Evolutionary conservation across 768 basidiomycete genomes (phyloP).

Genomic region (Mycena vulgaris): DNA sequence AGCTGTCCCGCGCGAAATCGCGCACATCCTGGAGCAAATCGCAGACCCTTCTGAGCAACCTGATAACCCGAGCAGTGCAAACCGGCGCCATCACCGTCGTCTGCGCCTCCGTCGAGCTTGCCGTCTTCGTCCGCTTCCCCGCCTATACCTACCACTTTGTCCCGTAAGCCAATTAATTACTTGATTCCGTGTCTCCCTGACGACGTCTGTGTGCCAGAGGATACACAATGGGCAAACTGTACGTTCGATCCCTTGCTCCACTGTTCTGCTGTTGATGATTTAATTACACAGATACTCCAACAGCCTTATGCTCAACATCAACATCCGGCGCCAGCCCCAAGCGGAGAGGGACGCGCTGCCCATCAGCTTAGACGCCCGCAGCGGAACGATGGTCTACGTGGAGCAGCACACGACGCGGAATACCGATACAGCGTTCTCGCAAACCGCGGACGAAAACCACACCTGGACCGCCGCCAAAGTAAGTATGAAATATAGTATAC

Average conservation of each 20-base stretch:
- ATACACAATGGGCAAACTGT: slow-evolving; percentile 5
- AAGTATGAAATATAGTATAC: no score
- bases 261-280: background rate
- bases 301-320: slow-evolving; percentile 1
- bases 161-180: background rate
- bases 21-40: slow-evolving; percentile 1
- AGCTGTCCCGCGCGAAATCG: background rate
- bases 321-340: background rate
- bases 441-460: no score
- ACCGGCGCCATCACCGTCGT: slow-evolving; percentile 1
- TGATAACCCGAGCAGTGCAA: background rate
- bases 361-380: background rate
- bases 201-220: background rate
- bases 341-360: background rate
- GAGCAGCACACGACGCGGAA: slow-evolving; percentile 27
- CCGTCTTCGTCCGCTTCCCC: background rate
- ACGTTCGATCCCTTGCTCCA: background rate
- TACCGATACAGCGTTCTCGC: no score
- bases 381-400: background rate
- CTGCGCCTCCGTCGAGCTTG: slow-evolving; percentile 1
- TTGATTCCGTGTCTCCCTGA: background rate
- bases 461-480: no score
- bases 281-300: background rate
- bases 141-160: background rate
- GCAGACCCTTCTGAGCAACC: background rate